Percentiles rank a stretch among this genome's conserved stretches.
Conservation (phyloP, 2,329 filamentous ascomycete species). For the Penicillium occitanis region DNA sequence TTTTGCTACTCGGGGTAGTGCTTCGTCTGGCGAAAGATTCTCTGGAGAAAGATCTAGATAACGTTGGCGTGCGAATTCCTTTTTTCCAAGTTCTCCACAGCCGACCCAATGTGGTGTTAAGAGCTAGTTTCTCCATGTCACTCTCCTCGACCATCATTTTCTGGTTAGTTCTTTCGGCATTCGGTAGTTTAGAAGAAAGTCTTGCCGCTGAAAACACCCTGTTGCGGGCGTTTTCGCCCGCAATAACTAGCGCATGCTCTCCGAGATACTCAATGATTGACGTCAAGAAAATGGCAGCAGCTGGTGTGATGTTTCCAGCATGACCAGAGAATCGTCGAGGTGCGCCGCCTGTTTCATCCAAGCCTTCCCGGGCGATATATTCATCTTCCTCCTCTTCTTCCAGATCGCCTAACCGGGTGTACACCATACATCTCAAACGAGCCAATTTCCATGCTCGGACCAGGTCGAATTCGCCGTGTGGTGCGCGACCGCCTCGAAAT, state of each 20-base stretch:
- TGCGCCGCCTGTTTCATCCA: conserved; percentile 58
- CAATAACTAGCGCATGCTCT: conserved; percentile 84
- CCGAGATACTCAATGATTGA: conserved; percentile 92
- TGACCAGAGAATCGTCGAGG: conserved; percentile 58
- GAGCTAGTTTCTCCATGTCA: conserved; percentile 88
- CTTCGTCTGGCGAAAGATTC: conserved; percentile 41
- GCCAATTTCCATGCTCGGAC: conserved; percentile 93
- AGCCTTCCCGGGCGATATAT: conserved; percentile 76
- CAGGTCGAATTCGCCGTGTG: conserved; percentile 73
- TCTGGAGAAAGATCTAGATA: conserved; percentile 44
- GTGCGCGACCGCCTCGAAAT: conserved; percentile 53
- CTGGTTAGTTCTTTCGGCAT: conserved; percentile 50
- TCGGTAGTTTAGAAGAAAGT: conserved; percentile 7
- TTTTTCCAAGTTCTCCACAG: conserved; percentile 97
- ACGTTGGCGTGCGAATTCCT: conserved; percentile 46
- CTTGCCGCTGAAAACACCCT: conserved; percentile 38
- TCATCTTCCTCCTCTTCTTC: conserved; percentile 97
- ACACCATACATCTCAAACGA: conserved; percentile 93
- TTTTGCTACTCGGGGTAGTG: conserved; percentile 35
- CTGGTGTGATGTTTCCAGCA: conserved; percentile 73
- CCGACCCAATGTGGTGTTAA: conserved; percentile 83
- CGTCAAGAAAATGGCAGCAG: conserved; percentile 92
- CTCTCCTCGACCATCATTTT: conserved; percentile 80
- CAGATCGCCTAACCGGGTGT: conserved; percentile 92
- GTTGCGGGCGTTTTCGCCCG: conserved; percentile 73